Evolutionary conservation across 1,284 basidiomycete genomes (phyloP).

Genomic region (Somion occarium): DNA sequence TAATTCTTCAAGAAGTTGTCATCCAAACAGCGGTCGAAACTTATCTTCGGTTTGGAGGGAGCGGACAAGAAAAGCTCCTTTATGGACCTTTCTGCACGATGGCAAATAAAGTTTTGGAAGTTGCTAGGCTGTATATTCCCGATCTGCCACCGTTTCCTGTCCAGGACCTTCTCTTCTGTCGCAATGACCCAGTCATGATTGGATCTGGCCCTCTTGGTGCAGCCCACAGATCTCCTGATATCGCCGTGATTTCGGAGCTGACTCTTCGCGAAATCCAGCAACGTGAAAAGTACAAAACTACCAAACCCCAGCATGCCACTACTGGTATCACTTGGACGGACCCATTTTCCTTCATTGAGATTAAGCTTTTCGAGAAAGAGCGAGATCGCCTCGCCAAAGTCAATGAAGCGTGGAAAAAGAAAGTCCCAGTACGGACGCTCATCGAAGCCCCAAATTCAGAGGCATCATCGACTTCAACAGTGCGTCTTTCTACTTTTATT

Average conservation of each 20-base stretch:
- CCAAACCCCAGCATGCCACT: neutral
- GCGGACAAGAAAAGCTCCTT: neutral
- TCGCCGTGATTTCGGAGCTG: neutral
- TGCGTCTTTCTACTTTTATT: no score
- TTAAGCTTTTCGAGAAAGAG: neutral
- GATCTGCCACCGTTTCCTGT: neutral
- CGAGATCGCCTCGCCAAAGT: neutral
- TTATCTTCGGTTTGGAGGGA: neutral
- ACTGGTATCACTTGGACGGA: neutral
- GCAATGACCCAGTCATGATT: neutral
- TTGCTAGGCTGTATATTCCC: neutral
- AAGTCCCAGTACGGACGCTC: neutral
- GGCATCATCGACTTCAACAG: no score
- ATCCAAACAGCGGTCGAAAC: neutral
- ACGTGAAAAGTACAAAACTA: neutral
- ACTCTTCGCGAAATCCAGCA: neutral
- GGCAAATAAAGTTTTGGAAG: neutral
- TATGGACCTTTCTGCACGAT: neutral
- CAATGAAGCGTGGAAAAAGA: neutral
- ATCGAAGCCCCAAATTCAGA: neutral
- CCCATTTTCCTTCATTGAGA: neutral
- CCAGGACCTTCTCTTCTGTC: neutral
- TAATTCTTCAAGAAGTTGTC: neutral
- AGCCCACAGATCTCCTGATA: neutral
- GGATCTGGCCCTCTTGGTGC: neutral